A percentile compares a stretch with the other conserved stretches of the same genome.
phyloP scores from a whole-genome alignment of 139 green algal species.

The Tetraselmis chui region DNA sequence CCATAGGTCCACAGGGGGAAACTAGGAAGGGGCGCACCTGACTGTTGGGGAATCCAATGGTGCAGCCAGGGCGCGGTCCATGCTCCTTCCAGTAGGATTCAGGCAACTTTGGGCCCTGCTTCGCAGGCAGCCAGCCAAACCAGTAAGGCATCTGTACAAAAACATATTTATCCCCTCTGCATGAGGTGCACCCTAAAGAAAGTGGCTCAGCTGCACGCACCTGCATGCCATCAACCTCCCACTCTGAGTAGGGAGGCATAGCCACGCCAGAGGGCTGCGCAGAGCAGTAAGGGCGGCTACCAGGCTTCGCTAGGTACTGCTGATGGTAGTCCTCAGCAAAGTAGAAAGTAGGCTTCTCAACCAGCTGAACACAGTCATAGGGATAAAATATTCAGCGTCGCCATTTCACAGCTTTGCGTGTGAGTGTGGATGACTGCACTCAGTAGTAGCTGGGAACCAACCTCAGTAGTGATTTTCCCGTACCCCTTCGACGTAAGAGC shows the following conservation, averaged over 20 bases:
- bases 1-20: too few species aligned
- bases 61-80: constrained; percentile 22
- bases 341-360: constrained; percentile 13
- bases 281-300: constrained; percentile 16
- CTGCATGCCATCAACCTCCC: constrained; percentile 5
- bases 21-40: too few species aligned
- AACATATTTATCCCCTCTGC: not conserved
- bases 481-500: not conserved
- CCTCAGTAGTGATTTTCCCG: constrained; percentile 19
- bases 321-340: constrained; percentile 36
- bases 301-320: constrained; percentile 29
- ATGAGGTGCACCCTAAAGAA: not conserved
- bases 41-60: constrained; percentile 13
- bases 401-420: too few species aligned
- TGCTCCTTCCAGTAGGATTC: constrained; percentile 13
- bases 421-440: too few species aligned
- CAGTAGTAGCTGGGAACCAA: not conserved
- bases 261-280: constrained; percentile 19
- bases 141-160: not conserved
- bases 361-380: not conserved
- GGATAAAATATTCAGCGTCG: too few species aligned
- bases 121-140: not conserved
- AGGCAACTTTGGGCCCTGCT: not conserved
- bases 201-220: not conserved
- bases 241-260: constrained; percentile 7